A percentile compares a stretch with the other conserved stretches of the same genome.
phyloP scores from a whole-genome alignment of 179 eudicot genomes.

The Beta corolliflora region DNA sequence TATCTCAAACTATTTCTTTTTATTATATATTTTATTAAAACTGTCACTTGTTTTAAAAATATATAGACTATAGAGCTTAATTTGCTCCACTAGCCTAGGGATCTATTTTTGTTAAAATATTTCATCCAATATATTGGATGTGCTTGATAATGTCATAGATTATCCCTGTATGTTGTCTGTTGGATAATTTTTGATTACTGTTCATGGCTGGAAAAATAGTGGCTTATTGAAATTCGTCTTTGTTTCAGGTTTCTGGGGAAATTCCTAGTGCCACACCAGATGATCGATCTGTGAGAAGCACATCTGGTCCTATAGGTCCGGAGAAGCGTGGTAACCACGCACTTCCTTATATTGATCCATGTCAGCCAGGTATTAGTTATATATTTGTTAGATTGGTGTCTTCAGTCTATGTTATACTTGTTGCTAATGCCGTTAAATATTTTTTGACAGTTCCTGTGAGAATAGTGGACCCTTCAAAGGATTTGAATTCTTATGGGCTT shows the following conservation, averaged over 20 bases:
- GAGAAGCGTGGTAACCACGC: slow-evolving; percentile 74
- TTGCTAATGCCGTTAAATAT: slow-evolving; percentile 24
- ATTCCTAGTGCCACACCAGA: slow-evolving; percentile 80
- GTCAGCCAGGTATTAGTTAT: slow-evolving; percentile 73
- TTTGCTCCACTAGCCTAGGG: background rate
- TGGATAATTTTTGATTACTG: background rate
- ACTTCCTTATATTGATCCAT: slow-evolving; percentile 83
- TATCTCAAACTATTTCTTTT: background rate
- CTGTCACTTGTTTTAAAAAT: background rate
- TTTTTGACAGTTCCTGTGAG: slow-evolving; percentile 72
- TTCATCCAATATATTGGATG: no score
- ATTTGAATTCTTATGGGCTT: slow-evolving; percentile 85
- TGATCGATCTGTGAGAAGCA: slow-evolving; percentile 79
- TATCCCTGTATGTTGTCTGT: background rate
- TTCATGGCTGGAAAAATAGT: background rate
- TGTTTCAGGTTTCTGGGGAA: slow-evolving; percentile 83
- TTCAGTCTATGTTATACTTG: background rate
- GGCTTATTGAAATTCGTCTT: slow-evolving; percentile 5
- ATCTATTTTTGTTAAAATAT: no score
- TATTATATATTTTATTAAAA: background rate
- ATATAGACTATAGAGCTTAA: background rate
- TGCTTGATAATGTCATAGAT: background rate
- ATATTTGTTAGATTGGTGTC: background rate
- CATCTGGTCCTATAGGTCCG: slow-evolving; percentile 91
- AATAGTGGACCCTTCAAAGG: slow-evolving; percentile 91